Conservation (phyloP, 2,329 filamentous ascomycete species). For the Penicillium olsonii region DNA sequence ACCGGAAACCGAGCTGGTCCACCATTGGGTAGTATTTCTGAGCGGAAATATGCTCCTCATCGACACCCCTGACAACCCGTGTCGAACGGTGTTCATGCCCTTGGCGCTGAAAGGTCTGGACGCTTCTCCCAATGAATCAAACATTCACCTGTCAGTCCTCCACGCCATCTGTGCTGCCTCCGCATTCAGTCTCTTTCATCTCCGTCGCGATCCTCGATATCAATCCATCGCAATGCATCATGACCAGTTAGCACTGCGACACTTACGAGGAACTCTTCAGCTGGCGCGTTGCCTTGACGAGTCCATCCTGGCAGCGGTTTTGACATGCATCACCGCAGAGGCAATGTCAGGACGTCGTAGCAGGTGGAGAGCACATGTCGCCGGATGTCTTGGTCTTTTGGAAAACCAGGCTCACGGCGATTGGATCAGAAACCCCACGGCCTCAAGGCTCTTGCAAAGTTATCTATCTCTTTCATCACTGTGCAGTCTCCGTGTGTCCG, state of each 20-base stretch:
- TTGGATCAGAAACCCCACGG: slow-evolving; percentile 18
- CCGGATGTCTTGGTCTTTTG: slow-evolving; percentile 23
- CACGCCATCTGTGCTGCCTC: slow-evolving; percentile 30
- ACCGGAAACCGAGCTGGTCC: slow-evolving; percentile 26
- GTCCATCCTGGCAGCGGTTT: slow-evolving; percentile 18
- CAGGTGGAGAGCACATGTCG: slow-evolving; percentile 27
- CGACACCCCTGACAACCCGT: slow-evolving; percentile 31
- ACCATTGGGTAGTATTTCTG: slow-evolving; percentile 34
- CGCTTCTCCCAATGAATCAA: slow-evolving; percentile 15
- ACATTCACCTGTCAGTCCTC: slow-evolving; percentile 31
- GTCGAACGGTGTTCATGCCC: slow-evolving; percentile 30
- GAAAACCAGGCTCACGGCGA: slow-evolving; percentile 23
- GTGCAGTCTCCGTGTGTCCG: slow-evolving; percentile 29
- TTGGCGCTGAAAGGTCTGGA: slow-evolving; percentile 22
- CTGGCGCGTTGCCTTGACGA: slow-evolving; percentile 18
- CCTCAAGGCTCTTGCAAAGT: slow-evolving; percentile 26
- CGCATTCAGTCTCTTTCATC: slow-evolving; percentile 27
- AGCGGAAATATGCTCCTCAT: slow-evolving; percentile 32
- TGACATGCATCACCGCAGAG: slow-evolving; percentile 24
- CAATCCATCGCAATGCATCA: slow-evolving; percentile 31
- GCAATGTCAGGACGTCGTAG: slow-evolving; percentile 29
- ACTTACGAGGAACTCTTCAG: slow-evolving; percentile 26
- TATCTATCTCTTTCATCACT: slow-evolving; percentile 32
- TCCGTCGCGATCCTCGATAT: slow-evolving; percentile 24
- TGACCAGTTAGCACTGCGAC: slow-evolving; percentile 31